Percentiles rank a stretch among this genome's conserved stretches.
Conservation (phyloP, 805 yeast species). For the Candida caryicola region DNA sequence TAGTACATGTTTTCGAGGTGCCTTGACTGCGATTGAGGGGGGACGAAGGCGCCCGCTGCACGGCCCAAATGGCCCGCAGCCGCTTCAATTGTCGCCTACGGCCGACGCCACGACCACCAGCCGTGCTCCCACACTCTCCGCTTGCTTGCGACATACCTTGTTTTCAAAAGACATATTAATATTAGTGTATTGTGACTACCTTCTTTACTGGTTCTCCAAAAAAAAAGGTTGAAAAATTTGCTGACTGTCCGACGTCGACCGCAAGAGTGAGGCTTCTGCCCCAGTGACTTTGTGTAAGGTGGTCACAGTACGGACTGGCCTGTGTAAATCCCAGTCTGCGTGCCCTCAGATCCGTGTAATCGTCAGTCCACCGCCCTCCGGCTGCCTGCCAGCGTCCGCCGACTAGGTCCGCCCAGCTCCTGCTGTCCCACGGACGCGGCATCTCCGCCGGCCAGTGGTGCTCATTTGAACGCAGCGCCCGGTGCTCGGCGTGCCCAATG, state of each 20-base stretch:
- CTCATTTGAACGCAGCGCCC: no score
- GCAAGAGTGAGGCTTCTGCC: slow-evolving; percentile 1
- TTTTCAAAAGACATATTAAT: slow-evolving; percentile 44
- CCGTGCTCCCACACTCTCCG: background rate
- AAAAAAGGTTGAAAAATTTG: slow-evolving; percentile 11
- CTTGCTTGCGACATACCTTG: slow-evolving; percentile 37
- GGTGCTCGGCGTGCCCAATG: no score
- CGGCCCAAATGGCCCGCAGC: background rate
- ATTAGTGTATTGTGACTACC: slow-evolving; percentile 2
- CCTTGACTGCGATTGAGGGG: background rate
- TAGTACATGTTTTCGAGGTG: slow-evolving; percentile 1
- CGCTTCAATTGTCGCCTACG: background rate
- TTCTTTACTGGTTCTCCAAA: slow-evolving; percentile 1
- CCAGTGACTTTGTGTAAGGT: slow-evolving; percentile 7
- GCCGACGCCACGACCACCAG: no score
- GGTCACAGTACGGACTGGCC: background rate
- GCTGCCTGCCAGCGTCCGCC: no score
- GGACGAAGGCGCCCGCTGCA: background rate
- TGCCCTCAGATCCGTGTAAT: background rate
- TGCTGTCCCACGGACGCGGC: no score
- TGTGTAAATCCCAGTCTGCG: background rate
- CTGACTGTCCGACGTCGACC: slow-evolving; percentile 9
- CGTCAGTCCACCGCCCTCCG: background rate
- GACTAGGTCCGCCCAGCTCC: no score
- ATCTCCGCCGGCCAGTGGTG: no score